Evolutionary conservation across 768 basidiomycete genomes (phyloP), one percentile per base, ranked within the genome.

Genomic region (Astraeus odoratus): DNA sequence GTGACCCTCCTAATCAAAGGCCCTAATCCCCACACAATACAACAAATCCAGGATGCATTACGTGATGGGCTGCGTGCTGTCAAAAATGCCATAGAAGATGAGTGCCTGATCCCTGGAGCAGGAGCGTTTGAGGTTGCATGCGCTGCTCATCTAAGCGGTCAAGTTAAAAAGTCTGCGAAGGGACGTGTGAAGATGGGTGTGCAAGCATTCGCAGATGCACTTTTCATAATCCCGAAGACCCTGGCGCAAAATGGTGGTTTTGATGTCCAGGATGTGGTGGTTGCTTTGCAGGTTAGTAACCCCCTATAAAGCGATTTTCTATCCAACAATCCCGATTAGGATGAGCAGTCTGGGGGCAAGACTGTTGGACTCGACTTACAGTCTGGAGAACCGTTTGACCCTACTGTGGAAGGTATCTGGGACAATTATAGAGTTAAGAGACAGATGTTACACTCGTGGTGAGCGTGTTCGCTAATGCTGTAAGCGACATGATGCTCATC

Each of bases 401-500:
- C 96, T 18, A 89, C 89, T 8, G 83, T 90, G 5, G 87, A 93
- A 60, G 96, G 96, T 29, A 83, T 99, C 22, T 99, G 94, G 94
- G 96, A 99, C 63, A 98, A 97, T 69, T 98, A 96, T 62, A 76
- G 96, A 53, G 96, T 99, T 49, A 99, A 99, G 74, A 75, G 95
- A 49, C 96, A 99, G 63, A 96, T 99, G 92, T 69, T 99, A 37
- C 94, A 97, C 61, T 95, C 92, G 58, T 90, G 89, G 92, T 93
- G 55, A 61, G 81, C 22, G 31, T 22, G 27, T 48, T 44, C 34
- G 20, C 46, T 35, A 42, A 50, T 27, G 44, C 51, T 43, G 42
- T 44, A 49, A 44, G 52, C 48, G 46, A 43, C 52, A 48, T 56
- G 43, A 53, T 51, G 51, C 35, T 58, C 50, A 48, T 60, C 51